A percentile compares a stretch with the other conserved stretches of the same genome.
phyloP scores from a whole-genome alignment of 768 basidiomycete genomes.

The Amanita rimosa region DNA sequence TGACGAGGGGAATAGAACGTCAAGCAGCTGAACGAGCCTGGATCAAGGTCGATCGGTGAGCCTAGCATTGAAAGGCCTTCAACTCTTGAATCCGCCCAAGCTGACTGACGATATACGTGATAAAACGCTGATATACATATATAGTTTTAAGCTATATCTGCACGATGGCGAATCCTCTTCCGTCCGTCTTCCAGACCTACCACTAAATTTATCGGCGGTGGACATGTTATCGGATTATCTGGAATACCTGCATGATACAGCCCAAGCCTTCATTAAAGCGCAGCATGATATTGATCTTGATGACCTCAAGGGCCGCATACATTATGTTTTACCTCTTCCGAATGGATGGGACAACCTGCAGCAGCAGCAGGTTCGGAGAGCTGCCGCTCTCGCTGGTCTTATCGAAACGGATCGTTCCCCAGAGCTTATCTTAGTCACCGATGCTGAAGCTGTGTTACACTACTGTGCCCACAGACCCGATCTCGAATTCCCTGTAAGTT shows the following conservation, averaged over 20 bases:
- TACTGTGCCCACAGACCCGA: neutral
- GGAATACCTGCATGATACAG: constrained; percentile 33
- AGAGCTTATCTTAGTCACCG: constrained; percentile 4
- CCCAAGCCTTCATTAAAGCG: constrained; percentile 34
- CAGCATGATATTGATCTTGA: constrained; percentile 17
- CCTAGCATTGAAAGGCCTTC: constrained; percentile 16
- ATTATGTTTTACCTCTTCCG: constrained; percentile 3
- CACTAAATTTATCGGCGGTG: constrained; percentile 25
- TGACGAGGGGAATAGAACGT: constrained; percentile 25
- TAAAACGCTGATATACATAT: too few relatives aligned
- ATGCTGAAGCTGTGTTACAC: constrained; percentile 3
- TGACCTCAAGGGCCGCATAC: neutral
- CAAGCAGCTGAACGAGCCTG: constrained; percentile 31
- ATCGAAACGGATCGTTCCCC: neutral
- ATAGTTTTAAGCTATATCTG: constrained; percentile 28
- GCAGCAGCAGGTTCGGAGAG: constrained; percentile 4
- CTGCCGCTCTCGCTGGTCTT: constrained; percentile 2
- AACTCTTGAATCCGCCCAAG: constrained; percentile 9
- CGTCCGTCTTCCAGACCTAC: constrained; percentile 23
- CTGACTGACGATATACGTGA: constrained; percentile 9
- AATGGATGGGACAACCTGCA: constrained; percentile 7
- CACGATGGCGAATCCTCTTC: constrained; percentile 12
- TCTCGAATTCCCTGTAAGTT: constrained; percentile 1
- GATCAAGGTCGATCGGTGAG: constrained; percentile 33
- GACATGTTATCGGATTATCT: constrained; percentile 41